phyloP scores from a whole-genome alignment of 139 green algal species.

The Chlamydomonas incerta region DNA sequence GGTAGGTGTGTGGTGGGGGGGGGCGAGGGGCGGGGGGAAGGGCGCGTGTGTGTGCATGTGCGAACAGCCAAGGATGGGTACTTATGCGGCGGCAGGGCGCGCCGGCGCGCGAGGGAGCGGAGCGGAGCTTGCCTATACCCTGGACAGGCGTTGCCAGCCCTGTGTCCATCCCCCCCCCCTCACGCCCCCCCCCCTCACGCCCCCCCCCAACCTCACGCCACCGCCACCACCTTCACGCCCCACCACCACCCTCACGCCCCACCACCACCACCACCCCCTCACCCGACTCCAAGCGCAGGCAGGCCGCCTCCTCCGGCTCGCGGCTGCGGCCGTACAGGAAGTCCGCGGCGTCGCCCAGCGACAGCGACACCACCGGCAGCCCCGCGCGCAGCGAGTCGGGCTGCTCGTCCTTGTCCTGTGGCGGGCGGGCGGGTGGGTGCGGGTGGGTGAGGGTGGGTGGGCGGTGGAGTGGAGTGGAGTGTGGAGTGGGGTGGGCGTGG shows the following conservation, averaged over 20 bases:
- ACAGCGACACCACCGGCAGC: conserved; percentile 74
- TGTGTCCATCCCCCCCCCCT: too few species aligned
- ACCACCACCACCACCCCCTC: neutral
- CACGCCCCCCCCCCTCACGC: too few species aligned
- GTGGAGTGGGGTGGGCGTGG: neutral
- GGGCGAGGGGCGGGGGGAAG: too few species aligned
- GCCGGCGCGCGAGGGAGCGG: too few species aligned
- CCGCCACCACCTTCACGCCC: too few species aligned
- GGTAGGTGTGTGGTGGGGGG: neutral
- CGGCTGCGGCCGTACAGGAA: conserved; percentile 60
- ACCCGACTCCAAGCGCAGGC: conserved; percentile 62
- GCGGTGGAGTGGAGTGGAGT: neutral
- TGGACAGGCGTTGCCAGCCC: too few species aligned
- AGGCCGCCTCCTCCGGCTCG: conserved; percentile 36
- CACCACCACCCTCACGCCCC: too few species aligned
- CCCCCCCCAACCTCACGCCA: too few species aligned
- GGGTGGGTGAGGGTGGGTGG: neutral
- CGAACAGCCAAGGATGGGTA: too few species aligned
- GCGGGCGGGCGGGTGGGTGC: neutral
- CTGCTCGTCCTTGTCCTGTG: conserved; percentile 77
- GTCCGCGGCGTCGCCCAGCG: conserved; percentile 66
- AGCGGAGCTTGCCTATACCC: too few species aligned
- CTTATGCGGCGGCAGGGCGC: too few species aligned
- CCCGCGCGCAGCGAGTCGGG: conserved; percentile 47
- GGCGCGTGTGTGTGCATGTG: too few species aligned